phyloP scores from a whole-genome alignment of 768 basidiomycete genomes.

The Rhodotorula sphaerocarpa region DNA sequence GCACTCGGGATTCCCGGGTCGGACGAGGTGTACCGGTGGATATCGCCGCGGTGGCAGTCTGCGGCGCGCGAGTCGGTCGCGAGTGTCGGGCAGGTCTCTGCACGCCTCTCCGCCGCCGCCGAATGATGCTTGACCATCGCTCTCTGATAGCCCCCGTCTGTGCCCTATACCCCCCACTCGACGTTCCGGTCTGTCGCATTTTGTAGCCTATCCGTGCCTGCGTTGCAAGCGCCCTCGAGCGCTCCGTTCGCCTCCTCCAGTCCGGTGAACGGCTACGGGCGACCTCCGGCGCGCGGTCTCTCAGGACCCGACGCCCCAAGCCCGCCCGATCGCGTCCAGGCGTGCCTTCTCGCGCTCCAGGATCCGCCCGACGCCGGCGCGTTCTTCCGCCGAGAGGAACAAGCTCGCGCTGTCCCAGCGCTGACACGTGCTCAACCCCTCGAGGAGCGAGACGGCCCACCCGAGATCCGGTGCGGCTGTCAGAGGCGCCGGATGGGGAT shows the following conservation, averaged over 20 bases:
- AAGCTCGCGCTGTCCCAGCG: constrained; percentile 15
- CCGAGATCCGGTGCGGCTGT: neutral
- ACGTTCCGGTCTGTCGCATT: too few species aligned
- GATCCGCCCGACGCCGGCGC: neutral
- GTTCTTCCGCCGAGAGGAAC: constrained; percentile 7
- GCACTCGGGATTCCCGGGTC: too few species aligned
- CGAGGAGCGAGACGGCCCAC: constrained; percentile 2
- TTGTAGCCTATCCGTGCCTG: too few species aligned
- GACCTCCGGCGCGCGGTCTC: too few species aligned
- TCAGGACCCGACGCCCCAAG: constrained; percentile 1
- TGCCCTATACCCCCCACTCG: too few species aligned
- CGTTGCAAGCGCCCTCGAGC: neutral
- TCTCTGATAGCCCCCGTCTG: too few species aligned
- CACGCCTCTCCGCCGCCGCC: too few species aligned
- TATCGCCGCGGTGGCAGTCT: neutral
- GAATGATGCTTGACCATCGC: too few species aligned
- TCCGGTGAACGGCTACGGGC: too few species aligned
- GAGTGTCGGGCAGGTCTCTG: too few species aligned
- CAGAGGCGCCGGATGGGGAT: neutral
- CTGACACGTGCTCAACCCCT: neutral
- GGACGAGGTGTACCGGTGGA: too few species aligned
- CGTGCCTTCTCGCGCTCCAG: neutral
- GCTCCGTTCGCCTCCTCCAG: neutral
- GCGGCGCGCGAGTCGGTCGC: neutral
- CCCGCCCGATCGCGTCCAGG: neutral